Evolutionary conservation across 306 rosid genomes (phyloP).

Genomic region (Trifolium pratense): DNA sequence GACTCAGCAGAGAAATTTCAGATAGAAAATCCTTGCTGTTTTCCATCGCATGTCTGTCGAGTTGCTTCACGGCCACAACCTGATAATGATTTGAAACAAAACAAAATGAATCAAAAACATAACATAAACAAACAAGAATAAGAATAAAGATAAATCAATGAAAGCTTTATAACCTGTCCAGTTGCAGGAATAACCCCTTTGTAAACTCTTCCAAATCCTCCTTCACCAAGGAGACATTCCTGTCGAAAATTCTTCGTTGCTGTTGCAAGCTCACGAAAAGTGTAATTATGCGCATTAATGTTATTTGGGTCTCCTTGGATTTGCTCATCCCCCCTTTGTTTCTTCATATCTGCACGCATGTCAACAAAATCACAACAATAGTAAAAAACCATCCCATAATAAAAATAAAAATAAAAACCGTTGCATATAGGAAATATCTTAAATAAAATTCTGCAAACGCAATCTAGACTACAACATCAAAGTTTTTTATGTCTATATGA

Average conservation of each 20-base stretch:
- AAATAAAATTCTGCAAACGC: background rate
- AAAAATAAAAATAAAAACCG: too few relatives aligned
- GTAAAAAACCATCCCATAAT: background rate
- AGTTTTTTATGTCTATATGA: background rate
- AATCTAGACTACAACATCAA: background rate
- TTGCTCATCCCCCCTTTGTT: slow-evolving; percentile 44
- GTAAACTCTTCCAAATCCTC: slow-evolving; percentile 80
- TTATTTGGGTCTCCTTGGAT: slow-evolving; percentile 40
- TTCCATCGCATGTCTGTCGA: slow-evolving; percentile 75
- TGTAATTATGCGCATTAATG: slow-evolving; percentile 59
- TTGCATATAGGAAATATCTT: background rate
- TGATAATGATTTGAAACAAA: slow-evolving; percentile 24
- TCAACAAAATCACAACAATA: background rate
- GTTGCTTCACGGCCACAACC: slow-evolving; percentile 91
- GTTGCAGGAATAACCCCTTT: slow-evolving; percentile 68
- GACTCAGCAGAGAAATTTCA: slow-evolving; percentile 62
- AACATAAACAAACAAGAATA: background rate
- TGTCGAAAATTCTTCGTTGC: slow-evolving; percentile 95
- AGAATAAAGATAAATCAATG: background rate
- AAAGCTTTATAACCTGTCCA: slow-evolving; percentile 60
- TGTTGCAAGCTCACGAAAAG: slow-evolving; percentile 85
- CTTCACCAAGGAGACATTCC: slow-evolving; percentile 81
- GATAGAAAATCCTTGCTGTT: slow-evolving; percentile 65
- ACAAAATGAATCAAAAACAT: background rate
- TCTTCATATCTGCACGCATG: slow-evolving; percentile 47